Percentiles rank a stretch among this genome's conserved stretches.
These are phyloP conservation scores for Cichorium intybus DNA, from an alignment of 140 eudicot genomes.

Conservation along the genomic window DNA sequence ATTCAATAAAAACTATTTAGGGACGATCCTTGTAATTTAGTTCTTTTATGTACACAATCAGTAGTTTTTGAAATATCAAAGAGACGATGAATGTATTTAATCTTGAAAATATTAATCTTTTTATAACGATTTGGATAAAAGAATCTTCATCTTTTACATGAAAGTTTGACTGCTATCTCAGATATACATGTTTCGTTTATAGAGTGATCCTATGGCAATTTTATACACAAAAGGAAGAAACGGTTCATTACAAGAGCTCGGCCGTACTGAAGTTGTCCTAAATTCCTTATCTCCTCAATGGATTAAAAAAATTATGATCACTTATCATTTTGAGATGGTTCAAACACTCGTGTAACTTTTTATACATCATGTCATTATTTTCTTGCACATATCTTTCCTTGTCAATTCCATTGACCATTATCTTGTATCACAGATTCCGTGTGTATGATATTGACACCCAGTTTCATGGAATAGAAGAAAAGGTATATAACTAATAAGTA, in stretches of 20 bases:
- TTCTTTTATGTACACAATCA: too few species aligned
- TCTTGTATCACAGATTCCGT: constrained; percentile 31
- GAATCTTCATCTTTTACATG: constrained; percentile 16
- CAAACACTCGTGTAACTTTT: constrained; percentile 91
- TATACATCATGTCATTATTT: constrained; percentile 4
- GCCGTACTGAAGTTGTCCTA: constrained; percentile 85
- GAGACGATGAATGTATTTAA: too few species aligned
- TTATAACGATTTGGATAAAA: not conserved
- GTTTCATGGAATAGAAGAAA: too few species aligned
- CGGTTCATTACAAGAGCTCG: constrained; percentile 81
- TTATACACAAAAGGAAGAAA: constrained; percentile 62
- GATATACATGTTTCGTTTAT: constrained; percentile 28
- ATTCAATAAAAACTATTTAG: too few species aligned
- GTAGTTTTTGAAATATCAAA: too few species aligned
- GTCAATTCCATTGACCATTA: constrained; percentile 11
- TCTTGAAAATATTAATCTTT: not conserved
- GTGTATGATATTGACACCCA: too few species aligned
- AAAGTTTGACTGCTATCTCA: too few species aligned
- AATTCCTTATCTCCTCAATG: constrained; percentile 81
- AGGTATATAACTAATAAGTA: too few species aligned
- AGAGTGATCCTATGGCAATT: constrained; percentile 93
- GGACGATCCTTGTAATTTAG: too few species aligned
- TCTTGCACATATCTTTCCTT: not conserved
- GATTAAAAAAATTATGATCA: constrained; percentile 60
- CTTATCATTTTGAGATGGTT: constrained; percentile 86